Evolutionary conservation across 2,329 filamentous ascomycete species (phyloP), one percentile per base, ranked within the genome.

Genomic region (Colletotrichum sojae): DNA sequence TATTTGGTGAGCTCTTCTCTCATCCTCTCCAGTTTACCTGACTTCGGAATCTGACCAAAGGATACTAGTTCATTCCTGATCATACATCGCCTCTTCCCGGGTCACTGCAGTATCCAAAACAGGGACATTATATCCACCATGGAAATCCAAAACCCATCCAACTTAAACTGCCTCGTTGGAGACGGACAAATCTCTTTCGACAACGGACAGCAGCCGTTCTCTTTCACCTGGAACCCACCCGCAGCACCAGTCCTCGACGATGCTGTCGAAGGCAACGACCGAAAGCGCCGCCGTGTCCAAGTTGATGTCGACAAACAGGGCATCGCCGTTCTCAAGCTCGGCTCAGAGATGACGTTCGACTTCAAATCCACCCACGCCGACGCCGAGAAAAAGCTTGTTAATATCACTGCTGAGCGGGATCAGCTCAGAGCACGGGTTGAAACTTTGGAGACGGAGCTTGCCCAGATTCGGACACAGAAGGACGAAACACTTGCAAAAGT

Each of bases 241-340:
- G 8, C 40, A 16, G 16, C 8, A 15, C 9, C 40, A 15, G 13
- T 12, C 15, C 15, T 5, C 15, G n/a, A 64, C 5, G 10, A 45
- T 16, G 8, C 15, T 2, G 8, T 12, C 22, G 13, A 16, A 5
- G 39, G 12, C 15, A 58, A 59, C 4, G n/a, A 58, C 13, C 54
- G 22, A 16, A 68, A 64, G 20, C 54, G 61, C 20, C 54, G 49
- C 39, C 61, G 54, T 15, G 65, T 65, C 3, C 65, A 68, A 5
- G 53, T 68, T 10, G 43, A 68, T 4, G 9, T 68, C 8, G 65
- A 43, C n/a, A 53, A 53, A 27, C 39, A 54, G 10, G 60, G 61
- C 15, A 13, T 68, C 12, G 27, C 60, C 5, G 22, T 40, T 3
- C 39, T 51, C n/a, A 40, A 43, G 13, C 53, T 63, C 2, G 59